Base-by-base conservation (phyloP, 208 protist species). In the Leishmania major region DNA sequence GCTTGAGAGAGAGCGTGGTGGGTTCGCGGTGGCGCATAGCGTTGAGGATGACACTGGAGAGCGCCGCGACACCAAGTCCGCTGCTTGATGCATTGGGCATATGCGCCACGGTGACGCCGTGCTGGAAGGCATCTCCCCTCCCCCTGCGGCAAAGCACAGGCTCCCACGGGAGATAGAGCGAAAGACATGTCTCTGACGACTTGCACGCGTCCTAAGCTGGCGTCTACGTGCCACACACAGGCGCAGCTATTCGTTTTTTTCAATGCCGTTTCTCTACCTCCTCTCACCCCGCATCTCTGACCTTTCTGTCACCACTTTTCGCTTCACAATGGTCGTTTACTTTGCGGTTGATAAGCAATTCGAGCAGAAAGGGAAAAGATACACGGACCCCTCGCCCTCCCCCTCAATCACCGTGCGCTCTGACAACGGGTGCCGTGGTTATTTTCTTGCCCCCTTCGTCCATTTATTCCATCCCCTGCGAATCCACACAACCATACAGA, bases 241-340 rank as follows among this genome's bases (percentile, higher is more conserved):
- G 45, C 28, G 55, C 22, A 35, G 15, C 22, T 19, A 66, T 77
- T 73, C 69, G 22, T 64, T 84, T 35, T 82, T 75, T 79, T 84
- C 17, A 31, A 28, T 40, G 55, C 31, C 67, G 19, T 35, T 47
- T 57, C 25, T 80, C 35, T 78, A 11, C 75, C 67, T 6, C 64
- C 40, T 83, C 45, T 49, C 25, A 53, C 40, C 28, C 69, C 45
- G 28, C 28, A 37, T 53, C 45, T 35, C 28, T n/a, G 40, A 45
- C 45, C 69, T 17, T 72, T 15, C 31, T 7, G 22, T n/a, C 31
- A 37, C 35, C 7, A 72, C 37, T 45, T 22, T 40, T 40, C 10
- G 40, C 31, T 69, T 53, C 45, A 55, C 69, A 74, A 31, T 6
- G 7, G 19, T 80, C 72, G n/a, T 15, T 78, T 79, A 73, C 64